Conservation (phyloP, 164 flowering plant genomes). For the Euptelea pleiosperma region DNA sequence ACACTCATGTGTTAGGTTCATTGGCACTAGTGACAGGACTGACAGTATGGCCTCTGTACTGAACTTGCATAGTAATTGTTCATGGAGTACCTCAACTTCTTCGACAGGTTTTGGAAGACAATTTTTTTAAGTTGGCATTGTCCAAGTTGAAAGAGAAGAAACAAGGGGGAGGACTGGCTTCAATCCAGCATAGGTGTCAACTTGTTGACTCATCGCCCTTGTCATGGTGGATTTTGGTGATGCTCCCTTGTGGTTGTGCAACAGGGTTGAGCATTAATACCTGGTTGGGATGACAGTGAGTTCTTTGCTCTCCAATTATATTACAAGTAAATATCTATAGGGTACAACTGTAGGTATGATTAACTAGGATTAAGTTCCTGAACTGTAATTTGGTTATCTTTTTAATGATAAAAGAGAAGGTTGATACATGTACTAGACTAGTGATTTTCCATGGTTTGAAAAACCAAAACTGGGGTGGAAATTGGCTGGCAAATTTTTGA, state of each 20-base stretch:
- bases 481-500: too few relatives aligned
- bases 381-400: slow-evolving; percentile 1
- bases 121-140: not conserved
- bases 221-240: not conserved
- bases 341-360: not conserved
- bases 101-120: not conserved
- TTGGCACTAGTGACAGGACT: too few relatives aligned
- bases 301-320: not conserved
- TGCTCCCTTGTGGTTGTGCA: slow-evolving; percentile 1
- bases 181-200: not conserved
- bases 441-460: too few relatives aligned
- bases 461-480: too few relatives aligned
- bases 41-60: too few relatives aligned
- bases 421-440: not conserved
- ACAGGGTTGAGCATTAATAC: too few relatives aligned
- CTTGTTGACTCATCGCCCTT: not conserved
- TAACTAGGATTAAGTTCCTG: not conserved
- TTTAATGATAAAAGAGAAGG: not conserved
- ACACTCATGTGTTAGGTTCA: too few relatives aligned
- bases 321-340: not conserved
- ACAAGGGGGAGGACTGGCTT: not conserved
- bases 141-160: not conserved
- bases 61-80: too few relatives aligned
- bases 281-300: too few relatives aligned
- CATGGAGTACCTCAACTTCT: too few relatives aligned